Evolutionary conservation across 164 flowering plant species (phyloP), one percentile per base, ranked within the genome.

Genomic region (Pachysandra terminalis): DNA sequence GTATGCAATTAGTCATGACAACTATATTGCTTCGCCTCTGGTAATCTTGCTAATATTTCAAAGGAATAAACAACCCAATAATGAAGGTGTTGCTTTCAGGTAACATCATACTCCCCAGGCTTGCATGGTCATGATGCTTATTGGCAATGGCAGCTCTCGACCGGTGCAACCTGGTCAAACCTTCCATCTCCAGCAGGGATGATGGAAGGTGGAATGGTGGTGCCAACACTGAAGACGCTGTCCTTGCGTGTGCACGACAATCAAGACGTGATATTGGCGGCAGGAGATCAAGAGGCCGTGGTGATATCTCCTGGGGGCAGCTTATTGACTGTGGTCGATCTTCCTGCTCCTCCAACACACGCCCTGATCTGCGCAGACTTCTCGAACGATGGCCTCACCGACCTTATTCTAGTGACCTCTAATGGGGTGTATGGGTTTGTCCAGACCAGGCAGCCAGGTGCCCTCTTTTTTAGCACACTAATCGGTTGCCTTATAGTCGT

Each of bases 371-470:
- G 75, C 12, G 90, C 81, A 48, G 98, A 96, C 75, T 96, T 96
- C 79, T 90, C 96, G 55, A 90, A 87, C 66, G 99, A 96, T 70
- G 97, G 96, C 13, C 86, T 96, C n/a, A 91, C 97, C 9, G 98
- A 96, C 75, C 75, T 96, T 52, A 90, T 96, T 64, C 77, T 96
- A 12, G 84, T 96, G 41, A 96, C 95, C 13, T 82, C 92, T 0
- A 91, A 62, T 72, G 98, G 99, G 41, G 83, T 90, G 0, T 93
- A 96, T 66, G 97, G 98, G 27, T 96, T 90, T 75, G 99, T 90
- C 41, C 99, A 96, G 79, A 89, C 97, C 27, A 88, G 96, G 83
- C 95, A 93, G 70, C 98, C 98, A 1, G 98, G 99, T 14, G 99
- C 97, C 67, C 85, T 95, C 64, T 96, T 96, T 87, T 96, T 96